Conservation (phyloP, 805 yeast species). For the Ogataea parapolymorpha region DNA sequence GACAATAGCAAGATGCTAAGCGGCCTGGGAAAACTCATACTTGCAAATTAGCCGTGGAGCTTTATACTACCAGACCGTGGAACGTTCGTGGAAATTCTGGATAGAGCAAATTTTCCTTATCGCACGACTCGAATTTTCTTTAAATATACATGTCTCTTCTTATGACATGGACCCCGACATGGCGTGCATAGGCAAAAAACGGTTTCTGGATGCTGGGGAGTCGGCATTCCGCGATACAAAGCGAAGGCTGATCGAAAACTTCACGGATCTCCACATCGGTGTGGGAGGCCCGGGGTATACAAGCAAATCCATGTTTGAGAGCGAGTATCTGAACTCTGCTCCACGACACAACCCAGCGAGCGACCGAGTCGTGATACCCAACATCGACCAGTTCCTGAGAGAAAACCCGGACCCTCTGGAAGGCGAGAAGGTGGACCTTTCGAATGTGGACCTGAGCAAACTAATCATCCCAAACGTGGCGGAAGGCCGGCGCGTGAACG, state of each 20-base stretch:
- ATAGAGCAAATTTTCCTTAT: background rate
- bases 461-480: conserved; percentile 12
- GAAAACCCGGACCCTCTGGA: conserved; percentile 21
- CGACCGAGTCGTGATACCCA: conserved; percentile 20
- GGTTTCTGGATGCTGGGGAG: conserved; percentile 4
- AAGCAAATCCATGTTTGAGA: conserved; percentile 11
- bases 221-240: conserved; percentile 3
- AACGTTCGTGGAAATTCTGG: conserved; percentile 7
- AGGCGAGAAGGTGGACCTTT: conserved; percentile 11
- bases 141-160: background rate
- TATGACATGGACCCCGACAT: conserved; percentile 1
- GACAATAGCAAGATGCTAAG: too few relatives aligned
- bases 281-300: background rate
- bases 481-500: conserved; percentile 11
- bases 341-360: background rate
- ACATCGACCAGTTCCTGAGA: conserved; percentile 25
- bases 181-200: conserved; percentile 6
- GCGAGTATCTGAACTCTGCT: conserved; percentile 8
- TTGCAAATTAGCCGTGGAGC: too few relatives aligned
- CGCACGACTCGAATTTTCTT: conserved; percentile 6
- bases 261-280: conserved; percentile 6
- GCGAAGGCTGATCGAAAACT: conserved; percentile 7
- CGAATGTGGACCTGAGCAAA: conserved; percentile 14
- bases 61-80: background rate
- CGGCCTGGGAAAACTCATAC: too few relatives aligned